Evolutionary conservation across 352 stramenopile species (phyloP).

Genomic region (Saprolegnia diclina): DNA sequence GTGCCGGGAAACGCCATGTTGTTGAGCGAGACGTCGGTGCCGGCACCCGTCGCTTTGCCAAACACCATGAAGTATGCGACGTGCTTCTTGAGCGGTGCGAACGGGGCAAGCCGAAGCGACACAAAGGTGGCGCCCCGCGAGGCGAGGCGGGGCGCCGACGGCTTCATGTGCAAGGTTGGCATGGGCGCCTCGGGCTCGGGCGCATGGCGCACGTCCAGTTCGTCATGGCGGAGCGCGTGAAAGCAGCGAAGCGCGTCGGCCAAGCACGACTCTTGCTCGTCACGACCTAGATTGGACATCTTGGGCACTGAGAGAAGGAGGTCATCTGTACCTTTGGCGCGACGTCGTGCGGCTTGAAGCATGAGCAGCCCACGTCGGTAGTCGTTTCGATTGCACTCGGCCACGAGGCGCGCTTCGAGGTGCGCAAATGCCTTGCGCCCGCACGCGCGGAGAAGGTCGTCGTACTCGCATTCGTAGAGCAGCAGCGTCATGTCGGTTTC

Average conservation of each 20-base stretch:
- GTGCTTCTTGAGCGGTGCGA: slow-evolving; percentile 32
- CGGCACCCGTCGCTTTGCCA: slow-evolving; percentile 55
- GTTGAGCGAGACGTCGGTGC: slow-evolving; percentile 70
- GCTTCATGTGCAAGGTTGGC: slow-evolving; percentile 15
- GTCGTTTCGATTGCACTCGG: slow-evolving; percentile 29
- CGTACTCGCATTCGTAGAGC: slow-evolving; percentile 21
- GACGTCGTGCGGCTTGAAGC: slow-evolving; percentile 14
- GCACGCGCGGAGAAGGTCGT: neutral
- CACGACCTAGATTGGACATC: neutral
- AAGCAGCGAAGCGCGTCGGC: slow-evolving; percentile 15
- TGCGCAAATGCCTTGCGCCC: neutral
- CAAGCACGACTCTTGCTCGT: slow-evolving; percentile 23
- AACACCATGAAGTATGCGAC: slow-evolving; percentile 77
- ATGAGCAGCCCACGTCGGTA: slow-evolving; percentile 21
- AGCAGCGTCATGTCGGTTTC: slow-evolving; percentile 18
- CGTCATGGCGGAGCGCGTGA: neutral
- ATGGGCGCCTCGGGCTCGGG: neutral
- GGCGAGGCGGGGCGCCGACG: slow-evolving; percentile 44
- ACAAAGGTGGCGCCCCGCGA: slow-evolving; percentile 49
- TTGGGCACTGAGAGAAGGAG: neutral
- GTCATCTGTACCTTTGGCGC: neutral
- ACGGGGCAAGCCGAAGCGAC: slow-evolving; percentile 42
- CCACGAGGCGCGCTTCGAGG: slow-evolving; percentile 19
- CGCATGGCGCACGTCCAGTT: neutral
- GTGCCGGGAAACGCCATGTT: slow-evolving; percentile 63